These are phyloP conservation scores for Blastomyces parvus DNA, from an alignment of 2,329 filamentous ascomycete genomes.

Conservation along the genomic window DNA sequence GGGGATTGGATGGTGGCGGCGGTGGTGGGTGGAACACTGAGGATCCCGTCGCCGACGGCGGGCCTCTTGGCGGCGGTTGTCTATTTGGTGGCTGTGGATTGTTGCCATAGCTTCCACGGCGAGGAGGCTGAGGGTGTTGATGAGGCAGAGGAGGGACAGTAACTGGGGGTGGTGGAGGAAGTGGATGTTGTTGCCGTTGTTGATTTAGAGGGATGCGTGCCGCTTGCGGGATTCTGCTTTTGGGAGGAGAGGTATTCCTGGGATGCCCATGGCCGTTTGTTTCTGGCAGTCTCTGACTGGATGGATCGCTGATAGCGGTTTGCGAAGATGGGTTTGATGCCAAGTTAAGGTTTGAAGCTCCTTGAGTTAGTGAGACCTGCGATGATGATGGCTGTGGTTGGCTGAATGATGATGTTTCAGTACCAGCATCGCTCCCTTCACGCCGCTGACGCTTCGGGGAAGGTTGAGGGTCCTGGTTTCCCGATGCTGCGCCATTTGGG, in stretches of 20 bases:
- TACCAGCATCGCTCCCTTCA: conserved; percentile 5
- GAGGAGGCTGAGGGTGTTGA: background rate
- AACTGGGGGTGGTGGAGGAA: conserved; percentile 5
- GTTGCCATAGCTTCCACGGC: conserved; percentile 5
- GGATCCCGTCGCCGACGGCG: background rate
- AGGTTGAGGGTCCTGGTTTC: conserved; percentile 15
- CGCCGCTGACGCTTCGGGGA: conserved; percentile 32
- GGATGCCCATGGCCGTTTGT: conserved; percentile 4
- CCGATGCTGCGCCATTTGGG: conserved; percentile 6
- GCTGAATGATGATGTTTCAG: conserved; percentile 1
- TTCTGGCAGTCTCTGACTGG: background rate
- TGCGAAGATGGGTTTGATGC: conserved; percentile 5
- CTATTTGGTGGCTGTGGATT: background rate
- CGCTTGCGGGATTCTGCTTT: conserved; percentile 5
- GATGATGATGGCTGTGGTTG: conserved; percentile 6
- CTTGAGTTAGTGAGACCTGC: conserved; percentile 7
- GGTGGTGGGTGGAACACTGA: conserved; percentile 9
- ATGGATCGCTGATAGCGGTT: background rate
- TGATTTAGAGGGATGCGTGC: background rate
- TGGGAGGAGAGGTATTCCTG: conserved; percentile 2
- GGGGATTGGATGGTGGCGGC: conserved; percentile 4
- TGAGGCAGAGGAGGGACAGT: conserved; percentile 4
- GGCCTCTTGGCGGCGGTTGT: background rate
- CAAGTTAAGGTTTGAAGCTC: conserved; percentile 8
- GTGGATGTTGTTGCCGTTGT: conserved; percentile 5